Base-by-base conservation (phyloP, 176 grass and related monocot genomes). In the Pontederia paniculata region DNA sequence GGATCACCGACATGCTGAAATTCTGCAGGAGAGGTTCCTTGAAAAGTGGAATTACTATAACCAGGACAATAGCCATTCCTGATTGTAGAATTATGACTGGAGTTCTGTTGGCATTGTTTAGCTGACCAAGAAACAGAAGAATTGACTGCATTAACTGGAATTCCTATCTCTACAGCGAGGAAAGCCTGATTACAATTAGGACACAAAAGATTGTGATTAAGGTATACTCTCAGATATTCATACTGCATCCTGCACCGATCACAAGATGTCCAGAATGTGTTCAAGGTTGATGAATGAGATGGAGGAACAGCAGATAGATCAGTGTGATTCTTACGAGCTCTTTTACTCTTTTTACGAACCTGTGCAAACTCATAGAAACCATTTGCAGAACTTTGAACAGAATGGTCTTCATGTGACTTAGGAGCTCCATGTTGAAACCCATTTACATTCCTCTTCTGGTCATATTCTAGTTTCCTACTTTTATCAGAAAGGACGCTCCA, bases 231-330 rank as follows among this genome's bases (percentile, higher is more conserved):
- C 16, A 89, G 73, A 70, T 95, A 95, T 63, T 95, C 90, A 25
- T 95, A 89, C 79, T 95, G 90, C 90, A 95, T 95, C 68, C 86
- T 73, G 52, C 89, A 95, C 54, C 57, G 70, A 66, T 79, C 86
- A 79, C 90, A 96, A 44, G 81, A 96, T 20, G 90, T 89, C 85
- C 90, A 96, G 54, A 96, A 96, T 12, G 90, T 96, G 52, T 86
- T 77, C 19, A 75, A 66, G 13, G 74, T 65, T 48, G 46, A 65
- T 60, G 70, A 65, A 58, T 48, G 63, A 68, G 83, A 18, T 45
- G 75, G 71, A 72, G 82, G 58, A 55, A 62, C 71, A 56, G 75
- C 37, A 2, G 66, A 66, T 2, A 66, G 74, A 2, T 67, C 0
- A 73, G 69, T 8, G 57, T 56, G 0, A 70, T 54, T 77, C 77